These are phyloP conservation scores for Aspergillus heteromorphus DNA, from an alignment of 495 filamentous ascomycete genomes.

Conservation along the genomic window DNA sequence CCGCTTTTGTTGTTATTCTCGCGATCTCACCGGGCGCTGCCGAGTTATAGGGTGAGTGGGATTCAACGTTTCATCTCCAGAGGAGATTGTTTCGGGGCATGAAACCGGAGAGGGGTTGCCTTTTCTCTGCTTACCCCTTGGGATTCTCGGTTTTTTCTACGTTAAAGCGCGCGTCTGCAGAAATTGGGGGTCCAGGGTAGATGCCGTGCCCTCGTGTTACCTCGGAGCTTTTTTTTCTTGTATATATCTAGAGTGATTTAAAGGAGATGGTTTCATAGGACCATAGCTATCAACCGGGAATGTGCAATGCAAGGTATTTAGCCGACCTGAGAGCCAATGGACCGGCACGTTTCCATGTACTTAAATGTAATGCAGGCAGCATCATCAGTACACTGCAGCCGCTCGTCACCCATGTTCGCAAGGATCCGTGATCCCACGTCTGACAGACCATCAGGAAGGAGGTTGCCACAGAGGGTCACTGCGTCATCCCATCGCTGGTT, in stretches of 20 bases:
- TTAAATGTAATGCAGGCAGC: too few species aligned
- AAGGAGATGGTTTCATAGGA: not conserved
- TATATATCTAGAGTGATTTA: not conserved
- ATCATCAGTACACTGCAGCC: not conserved
- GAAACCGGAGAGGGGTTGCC: not conserved
- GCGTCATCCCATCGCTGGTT: not conserved
- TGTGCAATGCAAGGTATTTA: not conserved
- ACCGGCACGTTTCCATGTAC: not conserved
- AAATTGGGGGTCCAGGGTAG: not conserved
- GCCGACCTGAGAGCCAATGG: not conserved
- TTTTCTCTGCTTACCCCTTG: not conserved
- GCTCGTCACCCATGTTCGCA: not conserved
- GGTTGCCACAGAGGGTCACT: not conserved
- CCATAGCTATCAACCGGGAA: not conserved
- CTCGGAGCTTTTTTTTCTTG: not conserved
- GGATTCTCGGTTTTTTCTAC: not conserved
- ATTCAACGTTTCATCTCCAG: not conserved
- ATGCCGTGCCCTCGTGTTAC: not conserved
- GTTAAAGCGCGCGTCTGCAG: not conserved
- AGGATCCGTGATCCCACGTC: not conserved
- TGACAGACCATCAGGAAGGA: not conserved
- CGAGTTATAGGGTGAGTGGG: slow-evolving; percentile 23
- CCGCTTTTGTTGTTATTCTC: slow-evolving; percentile 65
- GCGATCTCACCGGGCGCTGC: slow-evolving; percentile 53
- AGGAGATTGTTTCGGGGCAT: not conserved